Evolutionary conservation across 164 flowering plant species (phyloP), one percentile per base, ranked within the genome.

Genomic region (Stephania japonica): DNA sequence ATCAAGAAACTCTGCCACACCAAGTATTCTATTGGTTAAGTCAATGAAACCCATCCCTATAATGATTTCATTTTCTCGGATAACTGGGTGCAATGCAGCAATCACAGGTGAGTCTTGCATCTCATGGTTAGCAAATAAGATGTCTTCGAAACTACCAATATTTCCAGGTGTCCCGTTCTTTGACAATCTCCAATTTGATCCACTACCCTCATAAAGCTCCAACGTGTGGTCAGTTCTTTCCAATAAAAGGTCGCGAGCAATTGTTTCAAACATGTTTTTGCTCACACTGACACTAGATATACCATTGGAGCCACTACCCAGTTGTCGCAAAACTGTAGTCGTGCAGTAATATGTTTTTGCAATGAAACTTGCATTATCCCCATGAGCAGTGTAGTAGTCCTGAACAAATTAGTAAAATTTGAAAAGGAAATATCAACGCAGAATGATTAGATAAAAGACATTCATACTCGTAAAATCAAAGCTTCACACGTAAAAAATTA

Each of bases 151-250:
- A 80, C 91, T 84, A 42, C 97, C 91, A 24, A 96, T 81, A 80
- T 96, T 96, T 42, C 99, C 99, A 53, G 99, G 99, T 24, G 92
- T 86, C 70, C 95, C 99, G 78, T 83, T 85, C 81, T 85, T 91
- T 64, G 88, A 84, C 72, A 89, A 80, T 72, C 87, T 90, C 99
- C 99, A 93, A 74, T 88, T 90, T 18, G 98, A 91, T 53, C 97
- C 97, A 84, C 93, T 93, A n/a, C 98, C 99, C 78, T 93, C 99
- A 80, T 93, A 96, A 68, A 93, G 80, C 81, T 96, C 97, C 63
- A 96, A 67, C 62, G 92, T 87, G 72, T 88, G 97, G 77, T 96
- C 97, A 2, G 91, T 87, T 80, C 97, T 91, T 81, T 92, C 99
- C 82, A 96, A 77, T 2, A 96, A 89, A 67, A 96, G 86, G 82